phyloP scores from a whole-genome alignment of 1,284 basidiomycete genomes.

The Tilletia caries region DNA sequence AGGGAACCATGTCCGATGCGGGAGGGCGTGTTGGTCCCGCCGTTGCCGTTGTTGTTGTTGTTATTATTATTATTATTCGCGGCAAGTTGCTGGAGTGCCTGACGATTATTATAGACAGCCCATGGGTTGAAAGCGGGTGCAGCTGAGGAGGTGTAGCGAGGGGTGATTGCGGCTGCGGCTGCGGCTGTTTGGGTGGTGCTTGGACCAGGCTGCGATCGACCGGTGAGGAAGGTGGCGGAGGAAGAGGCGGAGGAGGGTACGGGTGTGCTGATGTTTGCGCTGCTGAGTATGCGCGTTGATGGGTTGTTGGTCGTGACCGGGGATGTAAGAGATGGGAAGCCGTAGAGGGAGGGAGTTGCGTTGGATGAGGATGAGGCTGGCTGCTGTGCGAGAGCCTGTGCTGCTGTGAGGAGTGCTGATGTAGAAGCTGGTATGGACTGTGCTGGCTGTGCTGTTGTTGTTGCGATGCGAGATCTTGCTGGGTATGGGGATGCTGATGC shows the following conservation, averaged over 20 bases:
- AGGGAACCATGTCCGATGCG: background rate
- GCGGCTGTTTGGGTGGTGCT: background rate
- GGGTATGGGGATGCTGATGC: no score
- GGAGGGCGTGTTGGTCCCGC: background rate
- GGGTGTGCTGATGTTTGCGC: background rate
- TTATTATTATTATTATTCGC: no score
- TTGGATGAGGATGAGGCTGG: background rate
- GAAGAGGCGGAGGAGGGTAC: background rate
- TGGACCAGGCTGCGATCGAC: background rate
- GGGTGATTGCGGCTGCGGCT: background rate
- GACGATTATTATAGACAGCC: no score
- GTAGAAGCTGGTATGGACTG: background rate
- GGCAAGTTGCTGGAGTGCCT: no score
- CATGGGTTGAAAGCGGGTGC: no score
- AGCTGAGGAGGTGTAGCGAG: no score
- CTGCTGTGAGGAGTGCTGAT: background rate
- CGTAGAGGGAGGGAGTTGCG: background rate
- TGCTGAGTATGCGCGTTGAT: constrained; percentile 6
- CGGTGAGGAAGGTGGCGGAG: background rate
- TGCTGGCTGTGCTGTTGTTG: background rate
- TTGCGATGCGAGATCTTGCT: no score
- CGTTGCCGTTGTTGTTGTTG: background rate
- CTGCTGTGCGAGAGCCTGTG: background rate
- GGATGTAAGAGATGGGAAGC: background rate
- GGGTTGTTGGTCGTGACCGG: background rate